A percentile compares a stretch with the other conserved stretches of the same genome.
phyloP scores from a whole-genome alignment of 495 filamentous ascomycete species.

The Sphaerosporella brunnea region DNA sequence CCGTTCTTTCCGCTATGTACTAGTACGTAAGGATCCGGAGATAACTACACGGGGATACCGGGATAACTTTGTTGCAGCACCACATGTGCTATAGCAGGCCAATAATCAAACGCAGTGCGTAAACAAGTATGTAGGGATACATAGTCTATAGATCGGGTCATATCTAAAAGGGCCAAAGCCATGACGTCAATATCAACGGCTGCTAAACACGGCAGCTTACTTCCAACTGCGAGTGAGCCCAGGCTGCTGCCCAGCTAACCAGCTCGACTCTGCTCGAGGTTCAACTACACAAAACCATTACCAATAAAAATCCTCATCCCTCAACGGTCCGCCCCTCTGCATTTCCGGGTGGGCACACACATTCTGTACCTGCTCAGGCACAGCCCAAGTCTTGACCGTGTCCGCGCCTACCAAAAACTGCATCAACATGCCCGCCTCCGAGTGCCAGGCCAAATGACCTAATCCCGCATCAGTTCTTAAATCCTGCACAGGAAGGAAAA shows the following conservation, averaged over 20 bases:
- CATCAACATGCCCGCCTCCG: constrained; percentile 42
- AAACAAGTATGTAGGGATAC: too few species aligned
- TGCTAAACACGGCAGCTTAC: too few species aligned
- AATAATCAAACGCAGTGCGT: too few species aligned
- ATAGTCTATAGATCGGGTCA: too few species aligned
- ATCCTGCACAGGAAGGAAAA: not conserved
- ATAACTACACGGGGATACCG: too few species aligned
- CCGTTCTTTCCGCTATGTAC: too few species aligned
- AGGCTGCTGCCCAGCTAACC: not conserved
- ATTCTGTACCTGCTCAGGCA: constrained; percentile 31
- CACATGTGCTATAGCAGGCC: too few species aligned
- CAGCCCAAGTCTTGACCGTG: constrained; percentile 28
- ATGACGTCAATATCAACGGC: too few species aligned
- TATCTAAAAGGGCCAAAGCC: too few species aligned
- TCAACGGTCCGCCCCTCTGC: constrained; percentile 31
- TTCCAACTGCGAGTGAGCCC: too few species aligned
- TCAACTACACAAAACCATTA: not conserved
- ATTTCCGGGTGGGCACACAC: constrained; percentile 30
- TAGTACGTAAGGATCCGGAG: too few species aligned
- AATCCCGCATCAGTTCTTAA: not conserved
- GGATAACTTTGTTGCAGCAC: too few species aligned
- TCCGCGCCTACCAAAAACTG: constrained; percentile 37
- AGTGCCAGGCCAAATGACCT: constrained; percentile 40
- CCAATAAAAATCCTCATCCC: constrained; percentile 27
- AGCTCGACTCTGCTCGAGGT: not conserved